Evolutionary conservation across 495 filamentous ascomycete genomes (phyloP), one percentile per base, ranked within the genome.

Genomic region (Achaetomiella virescens): DNA sequence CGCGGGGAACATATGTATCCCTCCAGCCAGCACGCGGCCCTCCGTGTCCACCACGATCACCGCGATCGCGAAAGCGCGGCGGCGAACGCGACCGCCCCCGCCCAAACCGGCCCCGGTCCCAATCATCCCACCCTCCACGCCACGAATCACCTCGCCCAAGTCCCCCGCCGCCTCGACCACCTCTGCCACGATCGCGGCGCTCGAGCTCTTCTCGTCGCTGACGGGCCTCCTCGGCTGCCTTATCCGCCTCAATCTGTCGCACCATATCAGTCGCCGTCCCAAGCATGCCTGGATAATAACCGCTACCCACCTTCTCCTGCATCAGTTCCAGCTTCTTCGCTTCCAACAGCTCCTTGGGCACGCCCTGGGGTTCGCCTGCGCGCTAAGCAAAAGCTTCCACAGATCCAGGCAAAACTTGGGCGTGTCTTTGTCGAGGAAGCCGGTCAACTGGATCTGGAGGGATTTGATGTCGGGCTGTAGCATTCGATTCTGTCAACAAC

Each of bases 271-370:
- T 50, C 48, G 10, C 38, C 15, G 43, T 20, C 25, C 9, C 0
- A 6, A 15, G 17, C 22, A 24, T 6, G 6, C 17, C 22, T n/a
- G n/a, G n/a, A 11, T 15, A 1, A 3, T 27, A 5, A 7, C 35
- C 29, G 7, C 9, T 41, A 50, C 61, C 21, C 70, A 93, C 93
- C 84, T 95, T 95, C 63, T 96, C 89, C 69, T 96, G 89, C 35
- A 91, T 86, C 36, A 98, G 75, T 66, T 97, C 93, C 20, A 87
- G 74, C 72, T 97, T 98, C 78, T 98, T 98, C 4, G 91, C 90
- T 66, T 97, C 95, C 7, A 98, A 68, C 31, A 98, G 75, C 71
- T 97, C 92, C 67, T 95, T 91, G 0, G 93, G 93, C 36, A 99
- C 89, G 43, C 92, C 92, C 68, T 91, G 87, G 87, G 81, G 66